These are phyloP conservation scores for Lyophyllum shimeji DNA, from an alignment of 768 basidiomycete genomes.

Conservation along the genomic window DNA sequence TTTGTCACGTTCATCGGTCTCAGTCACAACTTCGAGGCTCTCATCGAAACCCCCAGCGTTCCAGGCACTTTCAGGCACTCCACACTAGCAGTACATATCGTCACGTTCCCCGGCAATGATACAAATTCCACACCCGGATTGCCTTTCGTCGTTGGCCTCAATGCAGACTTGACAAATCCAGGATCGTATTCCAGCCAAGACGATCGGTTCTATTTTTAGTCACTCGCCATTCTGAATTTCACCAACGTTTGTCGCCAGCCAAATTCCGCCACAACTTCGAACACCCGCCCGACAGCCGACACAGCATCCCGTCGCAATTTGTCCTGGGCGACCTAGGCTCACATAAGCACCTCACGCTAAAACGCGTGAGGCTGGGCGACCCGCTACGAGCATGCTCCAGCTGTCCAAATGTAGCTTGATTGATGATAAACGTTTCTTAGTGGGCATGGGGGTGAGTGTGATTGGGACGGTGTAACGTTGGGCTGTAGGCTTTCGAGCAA, in stretches of 20 bases:
- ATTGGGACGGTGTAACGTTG: neutral
- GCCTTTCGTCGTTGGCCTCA: neutral
- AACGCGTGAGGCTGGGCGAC: too few relatives aligned
- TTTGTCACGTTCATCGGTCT: neutral
- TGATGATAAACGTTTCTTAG: neutral
- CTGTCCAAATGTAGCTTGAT: neutral
- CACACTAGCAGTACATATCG: too few relatives aligned
- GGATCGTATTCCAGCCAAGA: neutral
- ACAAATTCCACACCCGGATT: too few relatives aligned
- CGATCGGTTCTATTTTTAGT: neutral
- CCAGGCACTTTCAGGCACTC: too few relatives aligned
- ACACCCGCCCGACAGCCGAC: neutral
- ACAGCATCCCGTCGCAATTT: neutral
- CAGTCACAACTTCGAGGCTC: neutral
- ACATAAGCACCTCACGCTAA: too few relatives aligned
- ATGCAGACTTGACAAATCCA: neutral
- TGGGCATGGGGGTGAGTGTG: neutral
- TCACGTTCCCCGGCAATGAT: too few relatives aligned
- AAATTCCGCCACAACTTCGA: neutral
- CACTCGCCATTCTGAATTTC: neutral
- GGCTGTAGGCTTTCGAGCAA: too few relatives aligned
- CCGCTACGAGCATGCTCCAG: neutral
- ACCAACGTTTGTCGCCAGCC: neutral
- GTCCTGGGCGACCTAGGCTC: too few relatives aligned
- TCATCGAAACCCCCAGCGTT: neutral